Evolutionary conservation across 225 moss, liverwort and hornwort genomes (phyloP), one percentile per base, ranked within the genome.

Genomic region (Sphagnum tenellum): DNA sequence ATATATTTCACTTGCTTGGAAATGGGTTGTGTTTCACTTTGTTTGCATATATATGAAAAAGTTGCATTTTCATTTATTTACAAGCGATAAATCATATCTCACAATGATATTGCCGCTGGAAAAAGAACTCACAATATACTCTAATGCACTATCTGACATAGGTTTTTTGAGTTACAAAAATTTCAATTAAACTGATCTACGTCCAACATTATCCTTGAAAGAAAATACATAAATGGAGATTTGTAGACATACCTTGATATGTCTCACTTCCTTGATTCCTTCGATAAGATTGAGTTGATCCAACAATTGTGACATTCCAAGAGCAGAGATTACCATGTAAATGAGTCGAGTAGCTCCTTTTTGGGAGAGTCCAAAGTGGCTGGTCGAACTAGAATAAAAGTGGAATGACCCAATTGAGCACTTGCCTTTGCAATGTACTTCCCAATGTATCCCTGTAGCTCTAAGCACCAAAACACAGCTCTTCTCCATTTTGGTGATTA

Each of bases 231-330:
- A 29, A 29, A 29, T 29, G 29, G 29, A 29, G 29, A 29, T 29
- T 29, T 1, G 29, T 29, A 29, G 29, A 29, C 29, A 29, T 50
- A 75, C 75, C 73, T 76, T 78, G 44, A 81, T 75, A 47, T 71
- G 75, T 48, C 78, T 73, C 59, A 69, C 78, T 75, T 80, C 70
- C 57, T 73, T 78, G 44, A 77, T 77, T 3, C 77, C 80, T 4
- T 80, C 70, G 57, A 84, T 55, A 54, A 84, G 69, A 10, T 72
- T 84, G 45, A 80, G 67, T 50, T 84, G 84, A 54, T 75, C 73
- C 44, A 68, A 54, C 2, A 69, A 14, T 46, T 71, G 70, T 29
- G 47, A 9, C 63, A 64, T 55, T 7, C 69, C 75, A 2, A 85
- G 76, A 45, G 70, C 58, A 3, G 81, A 81, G 53, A 85, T 78